These are phyloP conservation scores for Oryza longistaminata DNA, from an alignment of 176 grass and related monocot species.

Conservation along the genomic window DNA sequence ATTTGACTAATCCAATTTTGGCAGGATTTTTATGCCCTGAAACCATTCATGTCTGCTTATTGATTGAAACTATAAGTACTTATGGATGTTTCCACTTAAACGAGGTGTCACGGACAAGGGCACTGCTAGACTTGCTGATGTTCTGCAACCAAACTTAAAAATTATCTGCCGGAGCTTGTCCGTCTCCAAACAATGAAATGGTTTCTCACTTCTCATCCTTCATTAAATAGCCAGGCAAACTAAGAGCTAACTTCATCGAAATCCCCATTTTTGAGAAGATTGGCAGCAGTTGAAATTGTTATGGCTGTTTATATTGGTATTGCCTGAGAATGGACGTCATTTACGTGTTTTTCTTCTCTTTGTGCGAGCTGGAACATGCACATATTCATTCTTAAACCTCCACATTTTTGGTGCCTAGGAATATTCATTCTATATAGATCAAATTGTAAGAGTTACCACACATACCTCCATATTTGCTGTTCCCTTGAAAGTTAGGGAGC, in stretches of 20 bases:
- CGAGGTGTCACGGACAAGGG: background rate
- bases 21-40: slow-evolving; percentile 39
- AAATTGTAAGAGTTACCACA: slow-evolving; percentile 38
- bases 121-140: slow-evolving; percentile 5
- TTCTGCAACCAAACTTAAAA: background rate
- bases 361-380: slow-evolving; percentile 10
- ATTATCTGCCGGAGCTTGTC: slow-evolving; percentile 19
- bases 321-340: background rate
- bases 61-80: slow-evolving; percentile 38
- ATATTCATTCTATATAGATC: slow-evolving; percentile 26
- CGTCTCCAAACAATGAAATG: background rate
- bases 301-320: slow-evolving; percentile 32
- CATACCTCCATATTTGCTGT: slow-evolving; percentile 1
- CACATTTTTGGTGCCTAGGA: slow-evolving; percentile 36
- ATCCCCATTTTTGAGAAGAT: slow-evolving; percentile 29
- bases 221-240: slow-evolving; percentile 7
- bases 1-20: slow-evolving; percentile 31
- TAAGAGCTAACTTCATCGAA: slow-evolving; percentile 11
- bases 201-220: slow-evolving; percentile 3
- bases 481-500: slow-evolving; percentile 48
- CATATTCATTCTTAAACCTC: slow-evolving; percentile 42
- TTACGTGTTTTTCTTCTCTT: background rate
- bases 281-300: slow-evolving; percentile 5
- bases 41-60: slow-evolving; percentile 17
- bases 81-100: slow-evolving; percentile 26